These are phyloP conservation scores for Colletotrichum spaethianum DNA, from an alignment of 2,329 filamentous ascomycete species.

Conservation along the genomic window DNA sequence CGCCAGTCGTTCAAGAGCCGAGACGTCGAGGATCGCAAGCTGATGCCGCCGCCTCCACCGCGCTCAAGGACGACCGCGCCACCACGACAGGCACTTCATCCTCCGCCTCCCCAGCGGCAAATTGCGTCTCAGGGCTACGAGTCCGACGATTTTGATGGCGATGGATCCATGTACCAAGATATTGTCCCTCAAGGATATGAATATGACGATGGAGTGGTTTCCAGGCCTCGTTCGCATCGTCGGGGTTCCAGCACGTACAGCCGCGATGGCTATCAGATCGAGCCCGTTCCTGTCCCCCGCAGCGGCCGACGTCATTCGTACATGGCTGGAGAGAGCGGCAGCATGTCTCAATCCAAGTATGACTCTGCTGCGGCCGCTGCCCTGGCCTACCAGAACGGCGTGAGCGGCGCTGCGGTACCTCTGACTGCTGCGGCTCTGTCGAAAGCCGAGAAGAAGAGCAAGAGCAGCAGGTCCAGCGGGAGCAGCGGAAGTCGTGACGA, in stretches of 20 bases:
- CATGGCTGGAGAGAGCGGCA: slow-evolving; percentile 55
- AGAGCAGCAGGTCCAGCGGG: slow-evolving; percentile 69
- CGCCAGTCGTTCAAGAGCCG: slow-evolving; percentile 60
- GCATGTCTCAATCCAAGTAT: slow-evolving; percentile 56
- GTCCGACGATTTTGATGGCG: slow-evolving; percentile 55
- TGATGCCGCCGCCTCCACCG: slow-evolving; percentile 65
- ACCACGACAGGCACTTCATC: slow-evolving; percentile 46
- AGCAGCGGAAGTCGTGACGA: slow-evolving; percentile 74
- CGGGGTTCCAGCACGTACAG: slow-evolving; percentile 55
- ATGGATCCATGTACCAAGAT: slow-evolving; percentile 56
- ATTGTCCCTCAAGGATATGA: slow-evolving; percentile 51
- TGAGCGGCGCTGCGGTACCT: slow-evolving; percentile 61
- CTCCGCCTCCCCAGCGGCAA: slow-evolving; percentile 48
- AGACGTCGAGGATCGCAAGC: slow-evolving; percentile 59
- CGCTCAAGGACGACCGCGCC: slow-evolving; percentile 44
- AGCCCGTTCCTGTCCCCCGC: slow-evolving; percentile 51
- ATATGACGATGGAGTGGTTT: slow-evolving; percentile 52
- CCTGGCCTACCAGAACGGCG: slow-evolving; percentile 67
- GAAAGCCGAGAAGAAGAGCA: slow-evolving; percentile 61
- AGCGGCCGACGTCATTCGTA: slow-evolving; percentile 57
- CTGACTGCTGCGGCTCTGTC: slow-evolving; percentile 71
- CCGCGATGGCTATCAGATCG: slow-evolving; percentile 56
- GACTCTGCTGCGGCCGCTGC: slow-evolving; percentile 62
- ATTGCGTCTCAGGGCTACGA: slow-evolving; percentile 49
- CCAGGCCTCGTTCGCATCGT: slow-evolving; percentile 49